These are phyloP conservation scores for Fraxinus excelsior DNA, from an alignment of 257 asterid species.

Conservation along the genomic window DNA sequence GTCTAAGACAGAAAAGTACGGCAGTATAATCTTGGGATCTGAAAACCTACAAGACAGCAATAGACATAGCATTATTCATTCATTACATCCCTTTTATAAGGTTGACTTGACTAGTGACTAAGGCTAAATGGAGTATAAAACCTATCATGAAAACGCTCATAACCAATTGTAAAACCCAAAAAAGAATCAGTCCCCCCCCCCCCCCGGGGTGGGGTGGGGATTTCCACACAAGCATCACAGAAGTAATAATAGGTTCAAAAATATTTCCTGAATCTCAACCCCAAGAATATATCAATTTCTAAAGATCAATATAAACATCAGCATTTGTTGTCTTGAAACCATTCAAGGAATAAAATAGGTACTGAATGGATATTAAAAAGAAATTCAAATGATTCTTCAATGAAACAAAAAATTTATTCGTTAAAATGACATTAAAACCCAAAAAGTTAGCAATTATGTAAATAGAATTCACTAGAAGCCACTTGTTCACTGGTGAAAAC, in stretches of 20 bases:
- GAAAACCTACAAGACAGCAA: conserved; percentile 55
- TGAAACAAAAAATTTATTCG: neutral
- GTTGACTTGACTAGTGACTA: neutral
- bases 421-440: neutral
- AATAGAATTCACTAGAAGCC: neutral
- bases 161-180: neutral
- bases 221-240: neutral
- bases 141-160: neutral
- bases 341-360: neutral
- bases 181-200: no score
- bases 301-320: neutral
- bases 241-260: neutral
- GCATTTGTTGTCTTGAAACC: neutral
- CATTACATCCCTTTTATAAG: neutral
- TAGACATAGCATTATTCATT: neutral
- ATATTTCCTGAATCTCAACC: no score
- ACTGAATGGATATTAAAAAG: neutral
- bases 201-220: neutral
- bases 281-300: no score
- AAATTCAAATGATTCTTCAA: neutral
- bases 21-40: conserved; percentile 95
- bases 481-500: neutral
- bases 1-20: conserved; percentile 82
- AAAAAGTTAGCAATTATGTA: neutral
- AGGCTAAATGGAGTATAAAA: neutral